Evolutionary conservation across 768 basidiomycete genomes (phyloP).

Genomic region (Tricholoma bakamatsutake): DNA sequence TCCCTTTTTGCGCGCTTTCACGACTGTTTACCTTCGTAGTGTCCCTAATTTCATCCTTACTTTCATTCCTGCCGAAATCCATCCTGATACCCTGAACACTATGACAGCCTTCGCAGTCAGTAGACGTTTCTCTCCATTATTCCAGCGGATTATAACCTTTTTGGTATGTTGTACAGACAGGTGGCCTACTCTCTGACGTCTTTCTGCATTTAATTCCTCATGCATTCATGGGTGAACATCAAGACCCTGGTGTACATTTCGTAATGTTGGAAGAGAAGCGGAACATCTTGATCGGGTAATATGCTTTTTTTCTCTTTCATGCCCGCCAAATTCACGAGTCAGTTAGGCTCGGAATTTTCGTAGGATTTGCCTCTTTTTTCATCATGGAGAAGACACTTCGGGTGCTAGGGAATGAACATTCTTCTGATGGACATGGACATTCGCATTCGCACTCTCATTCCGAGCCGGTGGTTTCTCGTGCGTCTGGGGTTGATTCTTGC

Average conservation of each 20-base stretch:
- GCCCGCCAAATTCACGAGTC: not conserved
- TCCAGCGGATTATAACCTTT: conserved; percentile 7
- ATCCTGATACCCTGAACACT: conserved; percentile 78
- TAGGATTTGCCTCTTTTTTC: conserved; percentile 88
- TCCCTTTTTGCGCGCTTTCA: conserved; percentile 2
- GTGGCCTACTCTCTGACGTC: conserved; percentile 88
- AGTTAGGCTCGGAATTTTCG: conserved; percentile 68
- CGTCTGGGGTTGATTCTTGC: conserved; percentile 43
- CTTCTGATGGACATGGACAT: conserved; percentile 52
- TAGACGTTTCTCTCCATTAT: conserved; percentile 5
- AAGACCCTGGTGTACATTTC: conserved; percentile 65
- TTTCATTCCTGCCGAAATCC: conserved; percentile 87
- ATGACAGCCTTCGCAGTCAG: conserved; percentile 92
- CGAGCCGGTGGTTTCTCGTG: conserved; percentile 28
- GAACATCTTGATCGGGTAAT: conserved; percentile 86
- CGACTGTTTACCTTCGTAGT: conserved; percentile 32
- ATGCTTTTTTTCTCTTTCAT: conserved; percentile 7
- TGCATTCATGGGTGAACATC: conserved; percentile 85
- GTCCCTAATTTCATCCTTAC: conserved; percentile 93
- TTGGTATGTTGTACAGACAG: conserved; percentile 45
- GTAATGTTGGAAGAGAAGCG: conserved; percentile 87
- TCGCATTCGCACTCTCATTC: conserved; percentile 49
- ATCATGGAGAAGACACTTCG: conserved; percentile 90
- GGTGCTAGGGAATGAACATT: conserved; percentile 62
- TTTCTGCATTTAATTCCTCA: conserved; percentile 91